Conservation (phyloP, 345 rosid genomes). For the Schrenkiella parvula region DNA sequence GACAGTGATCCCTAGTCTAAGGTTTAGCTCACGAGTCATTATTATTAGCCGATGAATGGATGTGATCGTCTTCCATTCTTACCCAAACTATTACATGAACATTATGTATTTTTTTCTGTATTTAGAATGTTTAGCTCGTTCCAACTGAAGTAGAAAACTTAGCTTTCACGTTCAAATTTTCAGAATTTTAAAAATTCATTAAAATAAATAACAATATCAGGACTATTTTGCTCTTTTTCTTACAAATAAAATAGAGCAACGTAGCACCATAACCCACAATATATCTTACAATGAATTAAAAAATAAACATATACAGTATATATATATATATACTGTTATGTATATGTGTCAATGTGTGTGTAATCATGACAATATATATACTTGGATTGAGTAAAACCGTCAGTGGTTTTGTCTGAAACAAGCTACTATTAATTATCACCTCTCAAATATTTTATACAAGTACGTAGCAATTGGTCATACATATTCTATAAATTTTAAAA, state of each 20-base stretch:
- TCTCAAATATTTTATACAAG: neutral
- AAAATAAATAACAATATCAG: neutral
- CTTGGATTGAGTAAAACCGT: constrained; percentile 9
- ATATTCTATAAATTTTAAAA: neutral
- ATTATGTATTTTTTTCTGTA: constrained; percentile 7
- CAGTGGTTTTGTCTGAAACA: constrained; percentile 25
- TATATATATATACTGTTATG: neutral
- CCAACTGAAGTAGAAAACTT: constrained; percentile 4
- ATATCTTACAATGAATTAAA: neutral
- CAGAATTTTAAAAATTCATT: neutral
- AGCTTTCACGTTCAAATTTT: constrained; percentile 8
- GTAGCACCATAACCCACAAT: neutral
- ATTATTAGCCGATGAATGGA: constrained; percentile 27
- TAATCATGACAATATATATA: neutral
- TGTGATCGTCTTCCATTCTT: constrained; percentile 18
- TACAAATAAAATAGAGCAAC: neutral
- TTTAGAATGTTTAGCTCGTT: neutral
- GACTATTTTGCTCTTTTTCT: neutral
- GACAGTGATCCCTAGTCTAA: constrained; percentile 29
- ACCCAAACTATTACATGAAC: constrained; percentile 3
- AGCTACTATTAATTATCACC: neutral
- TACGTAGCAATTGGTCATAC: neutral
- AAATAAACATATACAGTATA: neutral
- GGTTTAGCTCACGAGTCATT: constrained; percentile 38
- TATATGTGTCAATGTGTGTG: no score